A percentile compares a stretch with the other conserved stretches of the same genome.
Evolutionary conservation across 129 eudicot genomes (phyloP).

Genomic region (Logfia minima): DNA sequence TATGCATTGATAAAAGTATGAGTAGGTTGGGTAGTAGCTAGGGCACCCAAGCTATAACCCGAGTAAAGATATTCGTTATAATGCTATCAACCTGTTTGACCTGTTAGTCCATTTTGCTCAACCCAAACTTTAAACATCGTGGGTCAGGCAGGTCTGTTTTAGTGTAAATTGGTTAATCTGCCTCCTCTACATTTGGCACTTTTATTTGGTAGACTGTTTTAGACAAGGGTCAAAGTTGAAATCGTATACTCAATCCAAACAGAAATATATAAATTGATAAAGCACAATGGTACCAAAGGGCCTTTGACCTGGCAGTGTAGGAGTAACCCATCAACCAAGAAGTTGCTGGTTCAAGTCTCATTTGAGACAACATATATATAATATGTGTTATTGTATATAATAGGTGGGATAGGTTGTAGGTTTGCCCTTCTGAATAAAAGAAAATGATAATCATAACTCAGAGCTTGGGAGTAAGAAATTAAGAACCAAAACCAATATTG

Average conservation of each 20-base stretch:
- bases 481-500: constrained; percentile 8
- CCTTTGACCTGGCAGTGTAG: neutral
- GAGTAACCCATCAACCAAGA: neutral
- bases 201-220: neutral
- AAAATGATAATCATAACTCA: no score
- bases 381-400: neutral
- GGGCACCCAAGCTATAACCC: neutral
- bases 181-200: neutral
- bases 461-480: neutral
- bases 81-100: constrained; percentile 4
- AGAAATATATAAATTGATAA: constrained; percentile 6
- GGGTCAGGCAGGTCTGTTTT: constrained; percentile 3
- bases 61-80: neutral
- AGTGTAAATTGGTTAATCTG: neutral
- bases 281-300: neutral
- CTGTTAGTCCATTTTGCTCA: neutral
- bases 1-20: neutral
- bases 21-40: neutral
- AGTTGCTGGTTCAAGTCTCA: neutral
- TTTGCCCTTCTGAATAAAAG: no score
- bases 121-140: constrained; percentile 4
- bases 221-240: constrained; percentile 4
- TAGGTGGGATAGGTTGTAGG: neutral
- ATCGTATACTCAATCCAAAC: neutral
- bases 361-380: neutral